A percentile compares a stretch with the other conserved stretches of the same genome.
These are phyloP conservation scores for Entomortierella lignicola DNA, from an alignment of 192 early-diverging fungal species.

Conservation along the genomic window DNA sequence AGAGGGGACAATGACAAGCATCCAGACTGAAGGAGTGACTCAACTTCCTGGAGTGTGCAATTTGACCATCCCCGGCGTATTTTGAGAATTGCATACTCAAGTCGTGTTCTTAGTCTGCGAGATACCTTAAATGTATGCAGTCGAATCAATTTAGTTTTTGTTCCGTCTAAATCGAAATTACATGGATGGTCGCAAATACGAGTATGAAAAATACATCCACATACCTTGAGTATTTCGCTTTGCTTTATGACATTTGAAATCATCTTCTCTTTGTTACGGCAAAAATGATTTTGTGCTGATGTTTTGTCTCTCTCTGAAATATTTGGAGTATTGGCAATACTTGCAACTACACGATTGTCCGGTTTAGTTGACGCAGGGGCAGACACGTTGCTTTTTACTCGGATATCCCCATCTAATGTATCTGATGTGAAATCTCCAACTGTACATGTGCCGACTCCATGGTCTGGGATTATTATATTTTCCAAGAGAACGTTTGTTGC, in stretches of 20 bases:
- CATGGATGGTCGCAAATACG: too few species aligned
- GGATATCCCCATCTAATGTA: too few species aligned
- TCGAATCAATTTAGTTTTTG: too few species aligned
- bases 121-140: conserved; percentile 17
- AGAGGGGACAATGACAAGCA: neutral
- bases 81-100: conserved; percentile 43
- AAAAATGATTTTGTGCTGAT: neutral
- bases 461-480: too few species aligned
- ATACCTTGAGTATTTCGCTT: conserved; percentile 27
- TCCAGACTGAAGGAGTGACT: conserved; percentile 18
- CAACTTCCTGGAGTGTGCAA: conserved; percentile 40
- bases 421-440: too few species aligned
- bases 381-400: too few species aligned
- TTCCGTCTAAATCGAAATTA: neutral
- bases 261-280: conserved; percentile 9
- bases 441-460: too few species aligned
- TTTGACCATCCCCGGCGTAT: conserved; percentile 49
- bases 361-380: too few species aligned
- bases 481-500: too few species aligned
- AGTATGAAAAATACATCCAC: too few species aligned
- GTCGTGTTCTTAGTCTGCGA: conserved; percentile 29
- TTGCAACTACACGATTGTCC: too few species aligned
- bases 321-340: too few species aligned
- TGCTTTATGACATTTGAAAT: conserved; percentile 30
- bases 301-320: neutral